Evolutionary conservation across 73 alveolate genomes (phyloP).

Genomic region (Symbiodinium natans): DNA sequence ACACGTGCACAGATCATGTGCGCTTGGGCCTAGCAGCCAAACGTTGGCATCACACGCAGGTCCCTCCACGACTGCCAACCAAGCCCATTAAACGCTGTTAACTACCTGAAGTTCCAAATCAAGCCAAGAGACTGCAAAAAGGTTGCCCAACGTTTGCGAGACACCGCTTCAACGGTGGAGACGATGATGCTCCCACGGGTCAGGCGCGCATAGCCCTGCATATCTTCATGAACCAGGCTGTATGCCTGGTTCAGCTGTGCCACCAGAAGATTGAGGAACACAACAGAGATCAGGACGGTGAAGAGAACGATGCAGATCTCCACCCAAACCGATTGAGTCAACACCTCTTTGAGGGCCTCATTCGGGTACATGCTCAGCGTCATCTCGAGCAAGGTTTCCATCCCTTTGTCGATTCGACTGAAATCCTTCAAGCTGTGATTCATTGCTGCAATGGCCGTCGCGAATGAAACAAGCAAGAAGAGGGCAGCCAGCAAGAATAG

Average conservation of each 20-base stretch:
- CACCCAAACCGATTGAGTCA: conserved; percentile 50
- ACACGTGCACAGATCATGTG: too few species aligned
- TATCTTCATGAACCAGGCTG: conserved; percentile 47
- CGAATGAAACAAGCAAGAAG: conserved; percentile 48
- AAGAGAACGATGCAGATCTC: conserved; percentile 47
- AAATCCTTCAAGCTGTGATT: conserved; percentile 69
- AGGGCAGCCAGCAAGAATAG: conserved; percentile 62
- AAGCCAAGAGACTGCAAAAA: conserved; percentile 58
- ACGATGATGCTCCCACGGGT: conserved; percentile 71
- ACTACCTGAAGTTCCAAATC: too few species aligned
- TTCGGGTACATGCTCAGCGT: conserved; percentile 57
- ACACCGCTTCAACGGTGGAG: conserved; percentile 66
- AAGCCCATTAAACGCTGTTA: too few species aligned
- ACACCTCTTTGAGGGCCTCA: conserved; percentile 43
- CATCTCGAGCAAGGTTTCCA: conserved; percentile 80
- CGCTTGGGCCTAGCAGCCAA: too few species aligned
- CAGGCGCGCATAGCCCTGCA: conserved; percentile 88
- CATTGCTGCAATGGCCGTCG: conserved; percentile 82
- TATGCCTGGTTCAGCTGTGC: conserved; percentile 91
- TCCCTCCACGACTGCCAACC: too few species aligned
- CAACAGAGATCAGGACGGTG: conserved; percentile 23
- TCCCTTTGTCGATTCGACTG: conserved; percentile 48
- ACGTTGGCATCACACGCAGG: too few species aligned
- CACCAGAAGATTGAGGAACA: conserved; percentile 68
- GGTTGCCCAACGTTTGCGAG: conserved; percentile 61